A percentile compares a stretch with the other conserved stretches of the same genome.
Evolutionary conservation across 1,284 basidiomycete genomes (phyloP).

Genomic region (Wolfiporia cocos): DNA sequence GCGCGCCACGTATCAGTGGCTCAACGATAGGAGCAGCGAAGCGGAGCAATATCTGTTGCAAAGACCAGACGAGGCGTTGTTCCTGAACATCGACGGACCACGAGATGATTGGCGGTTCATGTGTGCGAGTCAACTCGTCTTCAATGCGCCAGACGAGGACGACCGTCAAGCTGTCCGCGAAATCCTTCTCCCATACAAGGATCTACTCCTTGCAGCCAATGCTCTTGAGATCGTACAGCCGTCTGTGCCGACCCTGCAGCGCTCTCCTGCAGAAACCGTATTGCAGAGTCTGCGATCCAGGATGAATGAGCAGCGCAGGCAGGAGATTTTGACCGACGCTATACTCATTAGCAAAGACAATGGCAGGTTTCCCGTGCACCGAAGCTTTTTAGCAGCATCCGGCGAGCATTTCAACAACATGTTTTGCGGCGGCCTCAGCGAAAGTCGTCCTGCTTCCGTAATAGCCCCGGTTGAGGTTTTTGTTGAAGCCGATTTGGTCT

Average conservation of each 20-base stretch:
- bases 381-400: slow-evolving; percentile 25
- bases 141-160: slow-evolving; percentile 26
- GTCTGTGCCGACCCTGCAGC: slow-evolving; percentile 5
- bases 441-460: slow-evolving; percentile 14
- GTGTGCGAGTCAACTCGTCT: slow-evolving; percentile 26
- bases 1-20: slow-evolving; percentile 32
- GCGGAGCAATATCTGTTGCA: slow-evolving; percentile 5
- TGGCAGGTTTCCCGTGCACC: slow-evolving; percentile 24
- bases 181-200: slow-evolving; percentile 26
- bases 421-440: slow-evolving; percentile 22
- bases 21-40: slow-evolving; percentile 22
- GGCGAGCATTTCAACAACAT: slow-evolving; percentile 23
- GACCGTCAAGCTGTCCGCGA: slow-evolving; percentile 21
- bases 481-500: not conserved
- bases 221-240: slow-evolving; percentile 21
- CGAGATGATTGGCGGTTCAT: slow-evolving; percentile 26
- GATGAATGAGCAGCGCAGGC: slow-evolving; percentile 25
- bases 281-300: slow-evolving; percentile 14
- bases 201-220: slow-evolving; percentile 27
- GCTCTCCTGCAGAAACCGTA: slow-evolving; percentile 13
- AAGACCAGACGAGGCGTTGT: slow-evolving; percentile 18
- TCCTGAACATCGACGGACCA: slow-evolving; percentile 35
- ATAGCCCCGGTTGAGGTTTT: slow-evolving; percentile 8
- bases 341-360: slow-evolving; percentile 19
- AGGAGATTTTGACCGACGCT: slow-evolving; percentile 25